Base-by-base conservation (phyloP, 768 basidiomycete genomes). In the Mycena maculata region DNA sequence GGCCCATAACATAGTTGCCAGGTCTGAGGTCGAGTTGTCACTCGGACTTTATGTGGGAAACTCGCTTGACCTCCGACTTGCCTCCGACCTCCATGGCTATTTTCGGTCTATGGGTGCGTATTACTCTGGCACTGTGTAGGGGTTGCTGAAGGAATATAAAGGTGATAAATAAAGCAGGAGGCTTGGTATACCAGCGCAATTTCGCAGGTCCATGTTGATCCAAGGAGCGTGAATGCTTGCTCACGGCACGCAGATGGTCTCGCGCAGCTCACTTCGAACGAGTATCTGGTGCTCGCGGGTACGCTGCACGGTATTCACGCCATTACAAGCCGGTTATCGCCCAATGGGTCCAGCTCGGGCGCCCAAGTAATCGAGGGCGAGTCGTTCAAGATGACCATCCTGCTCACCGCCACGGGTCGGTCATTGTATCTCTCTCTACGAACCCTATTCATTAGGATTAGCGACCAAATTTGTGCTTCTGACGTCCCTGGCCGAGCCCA, bases 121-220 rank as follows among this genome's bases (percentile, higher is more conserved):
- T 36, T 18, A 57, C 50, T 60, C 41, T 47, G 56, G 47, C 28
- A 16, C 56, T 58, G 4, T 25, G 5, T 30, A 61, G 22, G 42
- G 50, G 8, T 23, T 48, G 44, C 33, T 60, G 42, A 71, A 71
- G n/a, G 28, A 27, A 48, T 36, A 22, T 77, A 64, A 77, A 95
- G 93, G 89, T 98, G 62, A 97, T 99, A 75, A 99, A 98, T 80
- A 99, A 99, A 83, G 98, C 98, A 16, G 98, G 98, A 28, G 98
- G 98, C 9, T 87, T 99, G 36, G 92, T 98, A 47, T 99, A 96
- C 81, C 92, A 96, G 72, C 88, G 93, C 64, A 94, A 91, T 76
- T 97, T 96, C 76, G 90, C 92, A 82, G 95, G 96, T 94, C 69
- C 50, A 83, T 13, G 33, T 60, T 23, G 75, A 59, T 55, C 57